A percentile compares a stretch with the other conserved stretches of the same genome.
Conservation (phyloP, 148 eudicot genomes). For the Nyssa sinensis region DNA sequence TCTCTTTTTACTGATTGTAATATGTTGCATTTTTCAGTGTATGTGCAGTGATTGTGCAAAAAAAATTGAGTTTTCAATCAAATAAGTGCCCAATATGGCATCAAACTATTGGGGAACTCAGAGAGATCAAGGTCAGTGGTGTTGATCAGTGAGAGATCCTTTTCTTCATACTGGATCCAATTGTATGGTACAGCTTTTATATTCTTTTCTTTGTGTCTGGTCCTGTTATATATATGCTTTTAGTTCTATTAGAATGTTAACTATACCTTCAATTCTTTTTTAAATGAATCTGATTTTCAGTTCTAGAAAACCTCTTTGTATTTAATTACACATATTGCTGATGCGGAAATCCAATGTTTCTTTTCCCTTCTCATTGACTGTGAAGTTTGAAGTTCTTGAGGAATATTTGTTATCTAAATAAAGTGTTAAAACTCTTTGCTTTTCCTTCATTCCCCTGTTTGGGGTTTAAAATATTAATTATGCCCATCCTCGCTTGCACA, state of each 20-base stretch:
- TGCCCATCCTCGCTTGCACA: constrained; percentile 4
- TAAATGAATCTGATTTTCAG: no score
- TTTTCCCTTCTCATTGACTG: constrained; percentile 7
- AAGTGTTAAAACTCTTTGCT: constrained; percentile 7
- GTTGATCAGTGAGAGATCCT: constrained; percentile 21
- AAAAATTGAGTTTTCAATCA: constrained; percentile 59
- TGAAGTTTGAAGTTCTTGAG: not conserved
- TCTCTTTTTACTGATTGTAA: not conserved
- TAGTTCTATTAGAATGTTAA: constrained; percentile 4
- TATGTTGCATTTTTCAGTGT: constrained; percentile 47
- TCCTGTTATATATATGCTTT: constrained; percentile 13
- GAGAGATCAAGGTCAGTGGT: constrained; percentile 59
- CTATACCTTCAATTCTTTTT: not conserved
- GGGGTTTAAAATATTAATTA: not conserved
- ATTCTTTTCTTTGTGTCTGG: constrained; percentile 21
- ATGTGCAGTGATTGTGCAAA: constrained; percentile 83
- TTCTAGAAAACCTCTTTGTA: no score
- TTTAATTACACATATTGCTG: no score
- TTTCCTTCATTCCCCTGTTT: not conserved
- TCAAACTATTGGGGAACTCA: constrained; percentile 56
- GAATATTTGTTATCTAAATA: not conserved
- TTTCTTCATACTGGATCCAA: constrained; percentile 14
- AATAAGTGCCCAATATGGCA: constrained; percentile 82
- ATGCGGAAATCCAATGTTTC: not conserved
- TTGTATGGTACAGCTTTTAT: constrained; percentile 16